Percentiles rank a stretch among this genome's conserved stretches.
These are phyloP conservation scores for Podospora pseudoanserina DNA, from an alignment of 495 filamentous ascomycete species.

Conservation along the genomic window DNA sequence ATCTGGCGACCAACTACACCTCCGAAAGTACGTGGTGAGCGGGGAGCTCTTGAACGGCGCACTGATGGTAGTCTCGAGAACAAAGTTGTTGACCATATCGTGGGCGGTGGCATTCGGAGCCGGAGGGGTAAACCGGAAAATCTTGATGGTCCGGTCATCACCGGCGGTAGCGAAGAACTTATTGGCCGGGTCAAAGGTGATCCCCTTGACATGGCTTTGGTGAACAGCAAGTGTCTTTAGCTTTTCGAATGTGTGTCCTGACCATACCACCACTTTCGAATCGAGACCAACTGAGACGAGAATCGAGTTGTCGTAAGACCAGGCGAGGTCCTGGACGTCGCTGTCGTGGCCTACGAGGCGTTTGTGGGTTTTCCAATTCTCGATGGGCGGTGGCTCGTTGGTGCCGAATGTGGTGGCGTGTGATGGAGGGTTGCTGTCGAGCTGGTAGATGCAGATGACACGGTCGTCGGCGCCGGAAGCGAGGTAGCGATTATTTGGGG, in stretches of 20 bases:
- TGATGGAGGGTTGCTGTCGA: constrained; percentile 76
- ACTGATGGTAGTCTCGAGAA: constrained; percentile 81
- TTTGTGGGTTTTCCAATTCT: constrained; percentile 93
- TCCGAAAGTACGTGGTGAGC: constrained; percentile 92
- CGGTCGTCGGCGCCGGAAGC: constrained; percentile 97
- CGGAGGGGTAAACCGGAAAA: constrained; percentile 91
- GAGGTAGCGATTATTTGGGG: constrained; percentile 85
- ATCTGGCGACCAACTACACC: constrained; percentile 96
- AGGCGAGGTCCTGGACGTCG: constrained; percentile 96
- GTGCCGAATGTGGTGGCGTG: constrained; percentile 73
- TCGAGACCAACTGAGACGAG: constrained; percentile 94
- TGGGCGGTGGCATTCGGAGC: constrained; percentile 87
- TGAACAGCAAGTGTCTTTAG: constrained; percentile 87
- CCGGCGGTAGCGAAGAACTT: constrained; percentile 98
- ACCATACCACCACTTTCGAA: constrained; percentile 98
- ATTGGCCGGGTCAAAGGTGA: constrained; percentile 97
- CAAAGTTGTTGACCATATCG: constrained; percentile 93
- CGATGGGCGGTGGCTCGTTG: constrained; percentile 86
- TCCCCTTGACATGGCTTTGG: constrained; percentile 95
- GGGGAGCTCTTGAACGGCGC: constrained; percentile 83
- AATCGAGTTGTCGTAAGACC: constrained; percentile 94
- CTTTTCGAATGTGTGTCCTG: constrained; percentile 95
- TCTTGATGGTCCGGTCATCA: constrained; percentile 94
- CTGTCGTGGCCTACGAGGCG: constrained; percentile 96
- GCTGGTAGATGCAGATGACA: constrained; percentile 91